Evolutionary conservation across 768 basidiomycete species (phyloP), one percentile per base, ranked within the genome.

Genomic region (Cystobasidium ongulense): DNA sequence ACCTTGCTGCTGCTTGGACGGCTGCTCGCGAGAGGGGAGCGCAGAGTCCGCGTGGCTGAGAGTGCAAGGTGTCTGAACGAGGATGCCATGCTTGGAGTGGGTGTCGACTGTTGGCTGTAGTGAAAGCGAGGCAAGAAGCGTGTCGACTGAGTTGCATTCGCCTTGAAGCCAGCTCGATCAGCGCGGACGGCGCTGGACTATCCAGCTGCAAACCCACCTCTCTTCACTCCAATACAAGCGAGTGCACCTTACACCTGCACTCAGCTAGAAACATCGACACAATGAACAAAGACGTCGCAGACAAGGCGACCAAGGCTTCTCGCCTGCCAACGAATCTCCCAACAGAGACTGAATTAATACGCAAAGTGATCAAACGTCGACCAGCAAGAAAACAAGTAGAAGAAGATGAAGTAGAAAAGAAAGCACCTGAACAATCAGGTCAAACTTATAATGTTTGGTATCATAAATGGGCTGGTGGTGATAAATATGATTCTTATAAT

Each of bases 391-490:
- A 79, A 63, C 76, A 77, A 74, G 76, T 78, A 54, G 75, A 76
- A 18, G 67, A 63, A n/a, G 75, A 70, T 8, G 75, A 70, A 75
- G 50, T 76, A 31, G 74, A 75, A 65, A 78, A 77, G 72, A 77
- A 71, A 36, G 53, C 29, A 18, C 73, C 54, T 7, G 74, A 75
- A 31, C 75, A 76, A 46, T 76, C 63, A 1, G 74, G 77, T 1
- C 75, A 76, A 66, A 75, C 43, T 1, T 77, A 63, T 71, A 79
- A 99, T 82, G 90, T 95, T 64, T 99, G 96, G 95, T 98, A 95
- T 81, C 93, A 97, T 82, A 78, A 96, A 83, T 98, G 95, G 95
- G 96, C 96, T n/a, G 96, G 96, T 67, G 96, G 95, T 71, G 96
- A 99, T 81, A 87, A 92, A 35, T 96, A 97, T 81, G 95, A 99